Evolutionary conservation across 768 basidiomycete genomes (phyloP).

Genomic region (Macrolepiota dolichaula): DNA sequence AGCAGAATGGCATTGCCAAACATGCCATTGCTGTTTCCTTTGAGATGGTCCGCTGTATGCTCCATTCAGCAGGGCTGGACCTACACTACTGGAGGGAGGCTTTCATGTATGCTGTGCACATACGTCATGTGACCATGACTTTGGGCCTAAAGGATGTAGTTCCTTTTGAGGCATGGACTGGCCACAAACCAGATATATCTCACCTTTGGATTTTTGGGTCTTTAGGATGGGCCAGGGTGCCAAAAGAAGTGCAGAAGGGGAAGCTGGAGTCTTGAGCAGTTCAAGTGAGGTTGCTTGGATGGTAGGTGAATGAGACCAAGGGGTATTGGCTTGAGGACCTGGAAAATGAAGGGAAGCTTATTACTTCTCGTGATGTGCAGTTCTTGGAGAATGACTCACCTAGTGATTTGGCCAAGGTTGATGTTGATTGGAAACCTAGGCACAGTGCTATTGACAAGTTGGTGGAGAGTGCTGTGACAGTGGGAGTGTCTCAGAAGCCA

Average conservation of each 20-base stretch:
- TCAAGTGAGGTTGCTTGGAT: background rate
- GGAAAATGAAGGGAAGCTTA: background rate
- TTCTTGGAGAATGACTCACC: background rate
- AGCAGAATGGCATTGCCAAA: no score
- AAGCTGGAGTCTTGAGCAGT: conserved; percentile 12
- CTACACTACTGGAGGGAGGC: no score
- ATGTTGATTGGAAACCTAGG: no score
- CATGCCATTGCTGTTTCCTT: no score
- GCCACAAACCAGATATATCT: conserved; percentile 19
- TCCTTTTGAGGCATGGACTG: conserved; percentile 21
- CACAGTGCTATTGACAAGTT: no score
- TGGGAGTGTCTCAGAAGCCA: no score
- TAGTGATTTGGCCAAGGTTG: background rate
- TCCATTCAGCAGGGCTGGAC: no score
- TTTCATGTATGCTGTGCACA: no score
- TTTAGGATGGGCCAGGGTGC: conserved; percentile 15
- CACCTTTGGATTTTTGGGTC: conserved; percentile 33
- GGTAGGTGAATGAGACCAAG: background rate
- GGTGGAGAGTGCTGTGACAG: no score
- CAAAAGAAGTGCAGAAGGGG: conserved; percentile 8
- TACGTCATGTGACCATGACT: no score
- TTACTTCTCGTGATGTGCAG: background rate
- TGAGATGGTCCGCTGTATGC: no score
- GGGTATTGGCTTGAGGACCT: background rate
- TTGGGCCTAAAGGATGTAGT: no score